Conservation (phyloP, 2,329 filamentous ascomycete species). For the Fusarium sp. region DNA sequence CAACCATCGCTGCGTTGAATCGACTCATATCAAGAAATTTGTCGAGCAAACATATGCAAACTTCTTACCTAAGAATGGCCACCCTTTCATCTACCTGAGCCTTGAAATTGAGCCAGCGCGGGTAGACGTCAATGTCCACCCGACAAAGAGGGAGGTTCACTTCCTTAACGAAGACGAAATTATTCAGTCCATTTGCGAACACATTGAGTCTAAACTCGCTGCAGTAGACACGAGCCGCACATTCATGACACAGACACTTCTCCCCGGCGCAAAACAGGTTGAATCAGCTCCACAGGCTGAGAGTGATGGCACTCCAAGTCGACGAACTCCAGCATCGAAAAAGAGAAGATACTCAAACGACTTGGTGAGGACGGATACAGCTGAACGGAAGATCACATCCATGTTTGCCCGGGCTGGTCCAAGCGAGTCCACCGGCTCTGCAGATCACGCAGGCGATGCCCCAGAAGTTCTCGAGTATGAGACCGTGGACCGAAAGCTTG, state of each 20-base stretch:
- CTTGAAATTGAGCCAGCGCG: slow-evolving; percentile 91
- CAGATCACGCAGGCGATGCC: slow-evolving; percentile 46
- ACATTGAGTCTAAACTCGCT: slow-evolving; percentile 79
- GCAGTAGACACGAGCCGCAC: slow-evolving; percentile 93
- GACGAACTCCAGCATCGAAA: slow-evolving; percentile 51
- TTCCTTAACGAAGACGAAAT: slow-evolving; percentile 99
- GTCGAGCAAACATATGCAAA: slow-evolving; percentile 88
- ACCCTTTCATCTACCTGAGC: slow-evolving; percentile 92
- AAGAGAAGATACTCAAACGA: slow-evolving; percentile 68
- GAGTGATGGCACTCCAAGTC: slow-evolving; percentile 44
- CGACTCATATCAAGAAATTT: slow-evolving; percentile 84
- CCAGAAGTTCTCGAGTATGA: slow-evolving; percentile 74
- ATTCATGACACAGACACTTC: slow-evolving; percentile 90
- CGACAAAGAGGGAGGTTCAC: slow-evolving; percentile 95
- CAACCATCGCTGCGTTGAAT: slow-evolving; percentile 94
- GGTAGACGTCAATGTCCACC: slow-evolving; percentile 97
- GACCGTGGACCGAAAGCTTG: slow-evolving; percentile 71
- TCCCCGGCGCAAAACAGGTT: slow-evolving; percentile 67
- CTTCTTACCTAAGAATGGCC: slow-evolving; percentile 92
- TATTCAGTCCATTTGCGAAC: slow-evolving; percentile 82
- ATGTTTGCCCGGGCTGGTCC: slow-evolving; percentile 76
- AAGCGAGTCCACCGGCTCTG: slow-evolving; percentile 32
- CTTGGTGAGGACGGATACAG: slow-evolving; percentile 88
- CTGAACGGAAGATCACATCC: slow-evolving; percentile 91
- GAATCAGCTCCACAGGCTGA: slow-evolving; percentile 43